These are phyloP conservation scores for Hirschfeldia incana DNA, from an alignment of 345 rosid species.

Conservation along the genomic window DNA sequence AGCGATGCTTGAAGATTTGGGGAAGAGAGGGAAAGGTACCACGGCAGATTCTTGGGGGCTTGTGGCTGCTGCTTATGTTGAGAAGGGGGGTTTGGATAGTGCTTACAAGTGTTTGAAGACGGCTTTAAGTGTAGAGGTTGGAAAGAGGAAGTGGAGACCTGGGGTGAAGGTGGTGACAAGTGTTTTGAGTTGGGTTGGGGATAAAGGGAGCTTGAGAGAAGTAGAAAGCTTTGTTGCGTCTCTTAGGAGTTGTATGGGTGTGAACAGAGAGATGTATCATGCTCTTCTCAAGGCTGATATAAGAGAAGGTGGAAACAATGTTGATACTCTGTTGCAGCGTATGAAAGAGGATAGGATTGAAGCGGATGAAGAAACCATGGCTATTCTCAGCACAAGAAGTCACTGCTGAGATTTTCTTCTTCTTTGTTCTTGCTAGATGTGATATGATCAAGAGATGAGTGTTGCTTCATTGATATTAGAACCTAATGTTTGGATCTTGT, in stretches of 20 bases:
- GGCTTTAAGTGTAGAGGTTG: slow-evolving; percentile 41
- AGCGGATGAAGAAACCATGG: slow-evolving; percentile 52
- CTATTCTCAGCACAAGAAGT: slow-evolving; percentile 36
- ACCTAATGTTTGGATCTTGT: not conserved
- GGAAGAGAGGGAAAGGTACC: slow-evolving; percentile 50
- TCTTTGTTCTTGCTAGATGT: not conserved
- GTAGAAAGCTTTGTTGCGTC: slow-evolving; percentile 52
- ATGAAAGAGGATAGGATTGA: slow-evolving; percentile 61
- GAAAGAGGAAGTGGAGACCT: slow-evolving; percentile 63
- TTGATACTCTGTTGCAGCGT: slow-evolving; percentile 45
- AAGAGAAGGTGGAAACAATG: slow-evolving; percentile 47
- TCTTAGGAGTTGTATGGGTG: slow-evolving; percentile 42
- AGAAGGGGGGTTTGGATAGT: slow-evolving; percentile 46
- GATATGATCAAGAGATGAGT: not conserved
- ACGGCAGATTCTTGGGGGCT: slow-evolving; percentile 64
- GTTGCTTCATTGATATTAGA: not conserved
- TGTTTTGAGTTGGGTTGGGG: slow-evolving; percentile 63
- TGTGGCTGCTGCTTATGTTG: slow-evolving; percentile 58
- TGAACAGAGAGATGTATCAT: slow-evolving; percentile 58
- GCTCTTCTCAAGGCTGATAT: slow-evolving; percentile 55
- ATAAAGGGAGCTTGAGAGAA: slow-evolving; percentile 54
- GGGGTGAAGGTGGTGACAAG: slow-evolving; percentile 45
- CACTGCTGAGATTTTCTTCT: not conserved
- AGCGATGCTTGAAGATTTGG: slow-evolving; percentile 52
- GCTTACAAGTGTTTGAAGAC: slow-evolving; percentile 58